These are phyloP conservation scores for Aegilops bicornis DNA, from an alignment of 176 grass and related monocot species.

Conservation along the genomic window DNA sequence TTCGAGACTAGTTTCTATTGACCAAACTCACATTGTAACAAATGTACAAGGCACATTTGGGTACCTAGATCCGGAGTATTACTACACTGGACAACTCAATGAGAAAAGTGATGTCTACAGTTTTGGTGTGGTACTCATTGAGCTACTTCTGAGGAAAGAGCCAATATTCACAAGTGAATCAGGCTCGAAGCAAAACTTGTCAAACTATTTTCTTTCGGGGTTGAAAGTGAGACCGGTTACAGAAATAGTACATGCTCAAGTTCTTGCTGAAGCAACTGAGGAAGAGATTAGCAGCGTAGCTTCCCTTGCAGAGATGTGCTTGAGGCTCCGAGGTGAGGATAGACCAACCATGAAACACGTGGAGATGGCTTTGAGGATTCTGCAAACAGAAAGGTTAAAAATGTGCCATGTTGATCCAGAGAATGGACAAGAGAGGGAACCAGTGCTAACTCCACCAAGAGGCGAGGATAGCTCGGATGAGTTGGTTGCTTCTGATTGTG, in stretches of 20 bases:
- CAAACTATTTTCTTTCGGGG: not conserved
- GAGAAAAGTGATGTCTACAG: conserved; percentile 1
- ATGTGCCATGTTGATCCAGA: not conserved
- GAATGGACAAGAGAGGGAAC: not conserved
- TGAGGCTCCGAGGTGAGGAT: not conserved
- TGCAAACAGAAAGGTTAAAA: not conserved
- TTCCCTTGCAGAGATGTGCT: not conserved
- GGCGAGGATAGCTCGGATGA: not conserved
- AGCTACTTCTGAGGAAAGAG: not conserved
- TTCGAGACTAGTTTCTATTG: not conserved
- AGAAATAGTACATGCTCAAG: not conserved
- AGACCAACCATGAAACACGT: not conserved
- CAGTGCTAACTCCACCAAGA: not conserved
- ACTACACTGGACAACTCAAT: not conserved
- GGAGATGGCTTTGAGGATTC: not conserved
- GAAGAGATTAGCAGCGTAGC: not conserved
- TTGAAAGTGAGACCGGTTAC: not conserved
- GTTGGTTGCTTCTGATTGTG: not conserved
- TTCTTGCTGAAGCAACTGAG: not conserved
- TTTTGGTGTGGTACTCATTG: not conserved
- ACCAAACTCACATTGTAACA: not conserved
- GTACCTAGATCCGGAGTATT: not conserved
- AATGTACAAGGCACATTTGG: not conserved
- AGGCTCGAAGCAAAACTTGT: not conserved
- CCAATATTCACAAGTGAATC: not conserved